Conservation (phyloP, 2,329 filamentous ascomycete genomes). For the Beauveria brongniartii region DNA sequence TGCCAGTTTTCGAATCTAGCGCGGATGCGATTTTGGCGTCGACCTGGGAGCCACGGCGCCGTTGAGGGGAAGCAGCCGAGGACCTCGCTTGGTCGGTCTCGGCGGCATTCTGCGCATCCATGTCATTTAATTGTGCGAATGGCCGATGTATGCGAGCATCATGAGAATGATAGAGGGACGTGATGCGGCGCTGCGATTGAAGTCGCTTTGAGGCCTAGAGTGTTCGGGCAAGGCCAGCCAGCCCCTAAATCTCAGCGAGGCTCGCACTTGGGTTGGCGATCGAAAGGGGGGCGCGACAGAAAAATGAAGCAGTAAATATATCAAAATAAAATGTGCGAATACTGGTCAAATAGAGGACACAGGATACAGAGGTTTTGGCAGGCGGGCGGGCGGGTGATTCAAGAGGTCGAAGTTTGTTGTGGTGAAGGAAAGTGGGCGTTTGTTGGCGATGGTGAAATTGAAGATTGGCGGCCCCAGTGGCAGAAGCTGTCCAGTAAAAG, state of each 20-base stretch:
- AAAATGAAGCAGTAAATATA: neutral
- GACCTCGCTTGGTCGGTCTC: conserved; percentile 54
- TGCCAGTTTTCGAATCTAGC: conserved; percentile 7
- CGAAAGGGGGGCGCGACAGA: neutral
- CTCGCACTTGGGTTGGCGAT: neutral
- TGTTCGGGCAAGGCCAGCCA: neutral
- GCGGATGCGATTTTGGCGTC: conserved; percentile 5
- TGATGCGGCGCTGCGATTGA: conserved; percentile 13
- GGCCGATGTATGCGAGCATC: conserved; percentile 49
- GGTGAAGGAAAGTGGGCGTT: conserved; percentile 9
- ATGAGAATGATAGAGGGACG: conserved; percentile 27
- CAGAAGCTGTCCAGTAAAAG: neutral
- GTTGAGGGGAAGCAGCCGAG: conserved; percentile 43
- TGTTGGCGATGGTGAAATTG: conserved; percentile 7
- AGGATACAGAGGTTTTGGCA: neutral
- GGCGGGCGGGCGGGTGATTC: neutral
- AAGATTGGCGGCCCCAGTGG: neutral
- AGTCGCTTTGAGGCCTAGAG: neutral
- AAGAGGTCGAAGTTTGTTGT: conserved; percentile 7
- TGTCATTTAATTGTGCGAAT: conserved; percentile 52
- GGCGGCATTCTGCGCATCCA: conserved; percentile 62
- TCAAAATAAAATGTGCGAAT: neutral
- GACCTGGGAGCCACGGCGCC: conserved; percentile 10
- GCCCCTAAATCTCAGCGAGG: conserved; percentile 2
- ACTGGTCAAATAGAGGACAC: neutral